Percentiles rank a stretch among this genome's conserved stretches.
phyloP scores from a whole-genome alignment of 495 filamentous ascomycete species.

The Talaromyces trachyspermus region DNA sequence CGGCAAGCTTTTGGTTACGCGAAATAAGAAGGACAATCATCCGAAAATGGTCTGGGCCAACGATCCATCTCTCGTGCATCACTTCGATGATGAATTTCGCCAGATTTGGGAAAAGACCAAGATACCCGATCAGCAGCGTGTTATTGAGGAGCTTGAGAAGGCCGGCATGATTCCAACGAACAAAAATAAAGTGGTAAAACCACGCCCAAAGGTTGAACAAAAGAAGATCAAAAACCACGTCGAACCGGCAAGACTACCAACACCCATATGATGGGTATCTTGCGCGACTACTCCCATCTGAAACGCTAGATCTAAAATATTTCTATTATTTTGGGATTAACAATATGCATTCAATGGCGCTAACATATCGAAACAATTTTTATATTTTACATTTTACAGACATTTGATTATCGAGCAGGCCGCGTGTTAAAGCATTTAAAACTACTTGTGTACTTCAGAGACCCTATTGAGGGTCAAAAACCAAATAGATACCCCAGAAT shows the following conservation, averaged over 20 bases:
- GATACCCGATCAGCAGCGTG: conserved; percentile 64
- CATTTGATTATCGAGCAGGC: neutral
- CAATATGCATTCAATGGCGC: conserved; percentile 7
- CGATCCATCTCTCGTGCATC: conserved; percentile 65
- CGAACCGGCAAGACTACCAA: conserved; percentile 83
- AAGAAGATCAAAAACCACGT: conserved; percentile 59
- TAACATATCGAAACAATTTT: too few relatives aligned
- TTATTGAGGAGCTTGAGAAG: conserved; percentile 66
- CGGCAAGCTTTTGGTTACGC: conserved; percentile 72
- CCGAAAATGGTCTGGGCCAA: conserved; percentile 84
- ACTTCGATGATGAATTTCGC: conserved; percentile 76
- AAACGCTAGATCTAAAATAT: conserved; percentile 28
- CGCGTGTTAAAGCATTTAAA: neutral
- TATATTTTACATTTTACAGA: neutral
- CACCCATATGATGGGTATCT: conserved; percentile 79
- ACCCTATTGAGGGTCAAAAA: neutral
- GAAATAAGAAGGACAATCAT: conserved; percentile 88
- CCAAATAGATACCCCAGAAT: neutral
- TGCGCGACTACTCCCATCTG: conserved; percentile 74
- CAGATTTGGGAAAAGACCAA: conserved; percentile 73
- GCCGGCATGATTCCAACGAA: conserved; percentile 72
- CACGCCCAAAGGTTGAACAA: conserved; percentile 46
- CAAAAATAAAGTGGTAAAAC: conserved; percentile 58
- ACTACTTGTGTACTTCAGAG: neutral
- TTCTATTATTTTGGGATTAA: neutral